These are phyloP conservation scores for Dothistroma septosporum DNA, from an alignment of 2,329 filamentous ascomycete genomes.

Conservation along the genomic window DNA sequence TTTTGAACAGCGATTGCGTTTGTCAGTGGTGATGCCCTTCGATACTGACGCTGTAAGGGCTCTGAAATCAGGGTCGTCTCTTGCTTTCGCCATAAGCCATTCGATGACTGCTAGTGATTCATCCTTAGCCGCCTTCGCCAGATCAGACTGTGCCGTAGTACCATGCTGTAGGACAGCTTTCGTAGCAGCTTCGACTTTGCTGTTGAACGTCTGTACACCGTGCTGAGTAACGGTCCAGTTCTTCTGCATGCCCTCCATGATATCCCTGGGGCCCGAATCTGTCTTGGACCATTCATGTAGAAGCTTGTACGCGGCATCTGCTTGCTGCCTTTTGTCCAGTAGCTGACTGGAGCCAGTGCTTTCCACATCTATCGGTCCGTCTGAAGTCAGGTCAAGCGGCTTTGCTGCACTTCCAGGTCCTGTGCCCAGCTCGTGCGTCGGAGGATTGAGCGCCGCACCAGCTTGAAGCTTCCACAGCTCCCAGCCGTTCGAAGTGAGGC, in stretches of 20 bases:
- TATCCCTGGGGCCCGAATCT: background rate
- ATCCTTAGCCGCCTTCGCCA: background rate
- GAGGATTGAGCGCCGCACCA: background rate
- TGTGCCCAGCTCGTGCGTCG: background rate
- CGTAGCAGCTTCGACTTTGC: background rate
- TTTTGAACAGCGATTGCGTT: background rate
- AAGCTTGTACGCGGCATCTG: background rate
- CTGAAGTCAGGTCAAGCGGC: background rate
- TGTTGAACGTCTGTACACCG: background rate
- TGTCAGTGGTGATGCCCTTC: background rate
- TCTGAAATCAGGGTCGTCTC: background rate
- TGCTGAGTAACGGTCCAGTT: background rate
- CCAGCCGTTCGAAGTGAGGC: constrained; percentile 16
- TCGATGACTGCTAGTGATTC: background rate
- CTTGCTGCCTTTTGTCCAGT: background rate
- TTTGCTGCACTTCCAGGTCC: background rate
- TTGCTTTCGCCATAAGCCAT: background rate
- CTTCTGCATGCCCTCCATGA: background rate
- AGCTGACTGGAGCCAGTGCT: background rate
- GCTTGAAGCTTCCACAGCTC: constrained; percentile 11
- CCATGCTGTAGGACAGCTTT: background rate
- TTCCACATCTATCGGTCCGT: background rate
- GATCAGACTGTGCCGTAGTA: background rate
- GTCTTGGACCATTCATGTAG: background rate
- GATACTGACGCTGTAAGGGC: background rate